phyloP scores from a whole-genome alignment of 768 basidiomycete species.

The Amanita jacksonii region DNA sequence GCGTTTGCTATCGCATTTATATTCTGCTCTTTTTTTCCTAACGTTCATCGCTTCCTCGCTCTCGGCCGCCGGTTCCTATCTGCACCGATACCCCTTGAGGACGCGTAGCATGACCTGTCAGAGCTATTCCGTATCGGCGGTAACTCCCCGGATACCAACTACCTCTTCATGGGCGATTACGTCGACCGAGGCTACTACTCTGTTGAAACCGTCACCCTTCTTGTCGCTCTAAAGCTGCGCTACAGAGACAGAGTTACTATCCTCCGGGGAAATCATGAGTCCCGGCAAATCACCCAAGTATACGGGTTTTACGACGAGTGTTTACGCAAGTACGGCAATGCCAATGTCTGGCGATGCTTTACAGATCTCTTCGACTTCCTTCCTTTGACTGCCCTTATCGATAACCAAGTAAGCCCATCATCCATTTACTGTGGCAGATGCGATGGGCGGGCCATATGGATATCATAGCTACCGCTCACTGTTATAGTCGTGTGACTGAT shows the following conservation, averaged over 20 bases:
- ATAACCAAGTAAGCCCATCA: constrained; percentile 81
- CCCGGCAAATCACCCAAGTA: constrained; percentile 98
- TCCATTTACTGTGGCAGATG: neutral
- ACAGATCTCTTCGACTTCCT: constrained; percentile 98
- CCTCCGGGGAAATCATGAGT: constrained; percentile 97
- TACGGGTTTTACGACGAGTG: constrained; percentile 99
- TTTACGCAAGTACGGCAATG: constrained; percentile 98
- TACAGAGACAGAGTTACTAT: constrained; percentile 98
- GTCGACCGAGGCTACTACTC: constrained; percentile 99
- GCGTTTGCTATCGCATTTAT: constrained; percentile 31
- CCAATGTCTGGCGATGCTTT: constrained; percentile 99
- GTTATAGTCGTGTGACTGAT: neutral
- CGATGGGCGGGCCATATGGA: constrained; percentile 1
- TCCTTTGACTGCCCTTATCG: constrained; percentile 94
- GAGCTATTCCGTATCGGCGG: constrained; percentile 98
- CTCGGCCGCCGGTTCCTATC: constrained; percentile 8
- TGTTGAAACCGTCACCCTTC: constrained; percentile 95
- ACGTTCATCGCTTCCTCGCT: constrained; percentile 4
- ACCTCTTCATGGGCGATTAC: constrained; percentile 99
- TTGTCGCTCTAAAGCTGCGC: constrained; percentile 94
- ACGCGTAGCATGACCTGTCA: constrained; percentile 88
- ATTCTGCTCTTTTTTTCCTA: neutral
- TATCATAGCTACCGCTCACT: too few relatives aligned
- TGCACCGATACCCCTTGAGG: constrained; percentile 2
- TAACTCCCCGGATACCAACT: constrained; percentile 98